Conservation (phyloP, 805 yeast species). For the Kuraishia molischiana region DNA sequence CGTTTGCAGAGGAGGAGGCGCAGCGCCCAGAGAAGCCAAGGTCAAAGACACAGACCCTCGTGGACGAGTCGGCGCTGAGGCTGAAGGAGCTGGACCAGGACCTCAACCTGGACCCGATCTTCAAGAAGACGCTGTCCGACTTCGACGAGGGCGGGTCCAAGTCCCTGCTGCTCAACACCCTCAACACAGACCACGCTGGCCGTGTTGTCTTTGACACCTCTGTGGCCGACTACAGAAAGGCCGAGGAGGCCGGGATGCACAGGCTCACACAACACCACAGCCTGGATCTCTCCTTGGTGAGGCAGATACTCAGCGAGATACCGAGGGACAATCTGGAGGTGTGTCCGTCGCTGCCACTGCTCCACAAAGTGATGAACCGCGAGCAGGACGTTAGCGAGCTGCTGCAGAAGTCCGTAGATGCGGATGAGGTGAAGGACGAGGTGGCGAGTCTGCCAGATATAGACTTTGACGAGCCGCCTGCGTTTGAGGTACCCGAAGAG, state of each 20-base stretch:
- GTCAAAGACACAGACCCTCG: slow-evolving; percentile 34
- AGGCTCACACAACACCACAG: slow-evolving; percentile 9
- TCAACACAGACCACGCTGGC: slow-evolving; percentile 40
- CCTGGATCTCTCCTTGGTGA: slow-evolving; percentile 11
- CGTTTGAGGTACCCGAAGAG: background rate
- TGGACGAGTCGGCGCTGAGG: slow-evolving; percentile 37
- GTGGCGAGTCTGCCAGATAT: slow-evolving; percentile 4
- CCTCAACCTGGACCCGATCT: slow-evolving; percentile 60
- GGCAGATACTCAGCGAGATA: slow-evolving; percentile 11
- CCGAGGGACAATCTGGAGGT: slow-evolving; percentile 25
- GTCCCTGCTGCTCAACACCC: slow-evolving; percentile 52
- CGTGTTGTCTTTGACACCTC: slow-evolving; percentile 52
- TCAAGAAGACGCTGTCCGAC: slow-evolving; percentile 65
- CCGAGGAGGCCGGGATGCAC: background rate
- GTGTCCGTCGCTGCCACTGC: slow-evolving; percentile 57
- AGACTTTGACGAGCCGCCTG: background rate
- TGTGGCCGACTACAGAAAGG: slow-evolving; percentile 12
- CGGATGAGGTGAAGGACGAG: slow-evolving; percentile 1
- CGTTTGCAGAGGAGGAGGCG: slow-evolving; percentile 11
- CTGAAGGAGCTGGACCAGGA: slow-evolving; percentile 55
- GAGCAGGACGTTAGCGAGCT: slow-evolving; percentile 14
- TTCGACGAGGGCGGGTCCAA: slow-evolving; percentile 82
- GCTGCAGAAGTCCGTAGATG: slow-evolving; percentile 5
- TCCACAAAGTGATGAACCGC: slow-evolving; percentile 39
- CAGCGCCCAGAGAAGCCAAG: slow-evolving; percentile 14